A percentile compares a stretch with the other conserved stretches of the same genome.
Conservation (phyloP, 805 yeast genomes). For the Candida chilensis region DNA sequence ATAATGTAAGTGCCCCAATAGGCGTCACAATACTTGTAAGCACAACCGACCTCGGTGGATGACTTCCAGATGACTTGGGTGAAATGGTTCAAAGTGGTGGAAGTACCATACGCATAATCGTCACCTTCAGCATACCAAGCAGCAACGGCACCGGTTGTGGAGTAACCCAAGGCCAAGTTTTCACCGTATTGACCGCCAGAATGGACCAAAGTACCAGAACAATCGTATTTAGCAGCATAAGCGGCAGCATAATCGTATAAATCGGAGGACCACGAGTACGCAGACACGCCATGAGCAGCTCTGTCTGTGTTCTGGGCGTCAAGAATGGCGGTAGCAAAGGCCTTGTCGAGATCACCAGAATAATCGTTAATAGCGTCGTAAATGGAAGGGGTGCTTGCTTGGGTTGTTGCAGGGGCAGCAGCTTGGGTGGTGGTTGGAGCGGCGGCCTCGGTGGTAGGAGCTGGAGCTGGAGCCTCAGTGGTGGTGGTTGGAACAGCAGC, state of each 20-base stretch:
- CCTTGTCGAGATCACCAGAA: conserved; percentile 4
- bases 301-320: conserved; percentile 26
- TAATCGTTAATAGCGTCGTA: neutral
- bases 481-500: neutral
- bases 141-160: conserved; percentile 46
- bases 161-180: conserved; percentile 70
- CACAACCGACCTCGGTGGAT: conserved; percentile 64
- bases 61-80: conserved; percentile 73
- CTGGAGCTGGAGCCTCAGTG: neutral
- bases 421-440: neutral
- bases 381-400: neutral
- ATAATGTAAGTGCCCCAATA: conserved; percentile 49
- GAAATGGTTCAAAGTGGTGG: conserved; percentile 54
- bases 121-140: conserved; percentile 70
- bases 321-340: conserved; percentile 21
- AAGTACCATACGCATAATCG: conserved; percentile 20
- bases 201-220: conserved; percentile 51
- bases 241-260: conserved; percentile 23
- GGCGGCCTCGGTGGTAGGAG: neutral
- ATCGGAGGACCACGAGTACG: conserved; percentile 21
- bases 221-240: conserved; percentile 29
- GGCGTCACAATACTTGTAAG: conserved; percentile 47
- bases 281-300: conserved; percentile 13
- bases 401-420: neutral
- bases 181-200: conserved; percentile 68